Evolutionary conservation across 2,329 filamentous ascomycete genomes (phyloP).

Genomic region (Trichophyton mentagrophytes): DNA sequence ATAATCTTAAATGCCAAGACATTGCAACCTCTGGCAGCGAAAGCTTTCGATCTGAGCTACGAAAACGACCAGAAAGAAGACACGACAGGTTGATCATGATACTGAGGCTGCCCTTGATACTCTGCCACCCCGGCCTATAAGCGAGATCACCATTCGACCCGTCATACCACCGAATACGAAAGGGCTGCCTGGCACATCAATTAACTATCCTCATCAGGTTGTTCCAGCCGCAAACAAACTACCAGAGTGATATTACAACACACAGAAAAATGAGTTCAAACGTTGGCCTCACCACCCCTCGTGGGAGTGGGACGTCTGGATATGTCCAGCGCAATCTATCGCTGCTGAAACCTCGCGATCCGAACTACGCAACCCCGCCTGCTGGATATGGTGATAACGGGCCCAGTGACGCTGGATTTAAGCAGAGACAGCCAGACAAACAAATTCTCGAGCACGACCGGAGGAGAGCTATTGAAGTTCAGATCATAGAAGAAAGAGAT

Average conservation of each 20-base stretch:
- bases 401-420: slow-evolving; percentile 41
- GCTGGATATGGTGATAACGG: slow-evolving; percentile 41
- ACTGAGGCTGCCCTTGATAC: not conserved
- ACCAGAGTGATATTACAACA: not conserved
- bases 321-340: slow-evolving; percentile 96
- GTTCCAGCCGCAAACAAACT: not conserved
- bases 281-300: slow-evolving; percentile 86
- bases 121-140: not conserved
- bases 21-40: not conserved
- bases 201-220: not conserved
- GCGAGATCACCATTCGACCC: not conserved
- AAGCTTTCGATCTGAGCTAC: not conserved
- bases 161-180: not conserved
- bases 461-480: slow-evolving; percentile 80
- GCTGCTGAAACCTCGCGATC: slow-evolving; percentile 70
- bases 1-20: not conserved
- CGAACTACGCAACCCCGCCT: slow-evolving; percentile 34
- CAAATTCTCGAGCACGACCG: slow-evolving; percentile 91
- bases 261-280: slow-evolving; percentile 86
- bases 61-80: not conserved
- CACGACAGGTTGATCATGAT: not conserved
- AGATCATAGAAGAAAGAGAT: slow-evolving; percentile 82
- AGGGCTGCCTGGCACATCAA: not conserved
- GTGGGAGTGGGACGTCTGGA: slow-evolving; percentile 89
- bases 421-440: slow-evolving; percentile 77